Conservation (phyloP, 139 green algal species). For the Micromonas commoda region DNA sequence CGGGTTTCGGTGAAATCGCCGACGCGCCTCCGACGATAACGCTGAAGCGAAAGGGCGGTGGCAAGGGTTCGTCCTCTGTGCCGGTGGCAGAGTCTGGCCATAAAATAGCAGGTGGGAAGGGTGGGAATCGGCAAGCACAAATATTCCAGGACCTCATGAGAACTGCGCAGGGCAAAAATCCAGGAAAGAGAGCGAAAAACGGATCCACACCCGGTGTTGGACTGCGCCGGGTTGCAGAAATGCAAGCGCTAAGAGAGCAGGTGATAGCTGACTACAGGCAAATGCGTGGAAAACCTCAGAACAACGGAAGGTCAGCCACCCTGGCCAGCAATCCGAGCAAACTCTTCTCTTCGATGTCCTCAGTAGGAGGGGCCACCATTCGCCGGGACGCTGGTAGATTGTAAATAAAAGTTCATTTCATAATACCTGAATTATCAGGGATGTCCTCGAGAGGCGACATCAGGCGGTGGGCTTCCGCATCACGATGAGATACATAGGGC, state of each 20-base stretch:
- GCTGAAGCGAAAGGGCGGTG: slow-evolving; percentile 12
- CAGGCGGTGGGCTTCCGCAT: slow-evolving; percentile 74
- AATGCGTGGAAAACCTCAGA: not conserved
- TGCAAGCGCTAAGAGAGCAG: not conserved
- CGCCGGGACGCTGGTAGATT: not conserved
- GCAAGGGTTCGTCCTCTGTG: not conserved
- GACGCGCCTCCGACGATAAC: slow-evolving; percentile 18
- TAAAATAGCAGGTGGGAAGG: not conserved
- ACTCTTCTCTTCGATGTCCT: not conserved
- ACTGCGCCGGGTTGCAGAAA: not conserved
- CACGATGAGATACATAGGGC: slow-evolving; percentile 92
- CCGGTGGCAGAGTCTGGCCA: not conserved
- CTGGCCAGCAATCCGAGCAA: not conserved
- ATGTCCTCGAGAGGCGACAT: not conserved
- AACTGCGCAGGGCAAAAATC: not conserved
- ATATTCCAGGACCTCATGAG: slow-evolving; percentile 10
- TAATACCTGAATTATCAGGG: not conserved
- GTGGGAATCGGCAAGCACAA: slow-evolving; percentile 7
- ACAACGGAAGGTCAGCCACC: not conserved
- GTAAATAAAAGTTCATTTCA: not conserved
- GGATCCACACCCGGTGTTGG: not conserved
- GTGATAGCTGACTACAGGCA: slow-evolving; percentile 3
- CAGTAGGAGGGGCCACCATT: not conserved
- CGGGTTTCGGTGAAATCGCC: slow-evolving; percentile 8
- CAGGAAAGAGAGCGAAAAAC: not conserved